Base-by-base conservation (phyloP, 352 stramenopile species). In the Pythium apleroticum region DNA sequence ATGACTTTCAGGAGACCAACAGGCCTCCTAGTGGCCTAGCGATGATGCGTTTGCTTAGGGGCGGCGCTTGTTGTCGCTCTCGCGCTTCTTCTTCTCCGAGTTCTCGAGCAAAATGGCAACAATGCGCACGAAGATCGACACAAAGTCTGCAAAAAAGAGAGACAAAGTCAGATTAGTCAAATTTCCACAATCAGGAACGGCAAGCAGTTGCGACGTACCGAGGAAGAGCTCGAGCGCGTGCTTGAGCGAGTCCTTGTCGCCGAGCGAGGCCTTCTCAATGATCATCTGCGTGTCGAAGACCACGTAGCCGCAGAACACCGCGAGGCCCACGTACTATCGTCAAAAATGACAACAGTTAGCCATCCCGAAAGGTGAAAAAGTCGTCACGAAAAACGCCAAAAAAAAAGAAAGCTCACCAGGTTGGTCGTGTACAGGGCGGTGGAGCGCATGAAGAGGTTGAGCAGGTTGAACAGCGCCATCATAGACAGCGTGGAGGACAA, bases 261-360 rank as follows among this genome's bases (percentile, higher is more conserved):
- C 89, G 56, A 81, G 66, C 35, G 68, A 80, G 25, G 85, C 88
- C 71, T 93, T 93, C 74, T 95, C 88, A 62, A 97, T 91, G 70
- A 97, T 96, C 68, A 97, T 88, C 66, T 97, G 90, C 61, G 88
- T 96, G 79, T 97, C 90, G 48, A 95, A 94, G 43, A 96, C 69
- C 49, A 97, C 86, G 72, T 96, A 97, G 48, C 81, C 87, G 70
- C 84, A 95, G 61, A 97, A 97, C 50, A 96, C 60, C 56, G 89
- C 79, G 28, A 97, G 84, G n/a, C 90, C 87, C 25, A 66, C 74
- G 72, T 95, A 96, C 75, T 91, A 59, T 17, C 39, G 24, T 25
- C 0, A 66, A 63, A 57, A 39, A 33, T 10, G 30, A 10, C n/a
- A 31, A 56, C 27, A 66, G 22, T 27, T 37, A 20, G n/a, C 10